Percentiles rank a stretch among this genome's conserved stretches.
phyloP scores from a whole-genome alignment of 1,284 basidiomycete species.

The Peniophora sp. region DNA sequence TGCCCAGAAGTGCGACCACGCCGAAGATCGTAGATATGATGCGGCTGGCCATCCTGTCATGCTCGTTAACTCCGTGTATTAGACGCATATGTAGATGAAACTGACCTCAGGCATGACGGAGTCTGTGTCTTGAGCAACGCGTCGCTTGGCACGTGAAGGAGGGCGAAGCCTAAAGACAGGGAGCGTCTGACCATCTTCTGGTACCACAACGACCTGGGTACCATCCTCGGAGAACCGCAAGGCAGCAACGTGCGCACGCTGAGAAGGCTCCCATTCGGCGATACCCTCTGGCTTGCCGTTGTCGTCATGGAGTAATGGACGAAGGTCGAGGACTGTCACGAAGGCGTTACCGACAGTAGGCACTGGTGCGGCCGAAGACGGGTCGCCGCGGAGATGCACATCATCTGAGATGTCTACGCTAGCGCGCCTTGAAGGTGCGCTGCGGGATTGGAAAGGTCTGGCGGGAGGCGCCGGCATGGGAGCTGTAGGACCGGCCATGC shows the following conservation, averaged over 20 bases:
- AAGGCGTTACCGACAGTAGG: conserved; percentile 15
- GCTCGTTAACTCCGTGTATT: neutral
- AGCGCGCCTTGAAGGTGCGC: conserved; percentile 40
- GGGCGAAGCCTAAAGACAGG: conserved; percentile 49
- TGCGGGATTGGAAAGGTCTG: conserved; percentile 47
- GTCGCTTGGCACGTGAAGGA: conserved; percentile 20
- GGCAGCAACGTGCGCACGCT: conserved; percentile 39
- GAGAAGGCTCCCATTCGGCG: conserved; percentile 39
- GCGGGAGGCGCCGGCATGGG: conserved; percentile 3
- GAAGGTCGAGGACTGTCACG: conserved; percentile 51
- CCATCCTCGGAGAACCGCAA: conserved; percentile 58
- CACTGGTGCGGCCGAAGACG: conserved; percentile 3
- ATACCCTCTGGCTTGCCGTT: conserved; percentile 23
- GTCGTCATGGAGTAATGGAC: conserved; percentile 23
- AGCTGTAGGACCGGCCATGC: conserved; percentile 7
- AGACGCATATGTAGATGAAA: neutral
- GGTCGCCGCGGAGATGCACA: conserved; percentile 3
- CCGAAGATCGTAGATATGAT: conserved; percentile 63
- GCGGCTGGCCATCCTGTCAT: conserved; percentile 26
- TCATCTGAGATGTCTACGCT: conserved; percentile 6
- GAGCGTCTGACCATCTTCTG: conserved; percentile 52
- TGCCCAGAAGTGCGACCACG: conserved; percentile 66
- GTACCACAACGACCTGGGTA: conserved; percentile 46
- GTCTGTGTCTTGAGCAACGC: neutral
- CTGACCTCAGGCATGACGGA: neutral